A percentile compares a stretch with the other conserved stretches of the same genome.
Conservation (phyloP, 192 early-diverging fungal genomes). For the Rhizoclosmatium globosum region DNA sequence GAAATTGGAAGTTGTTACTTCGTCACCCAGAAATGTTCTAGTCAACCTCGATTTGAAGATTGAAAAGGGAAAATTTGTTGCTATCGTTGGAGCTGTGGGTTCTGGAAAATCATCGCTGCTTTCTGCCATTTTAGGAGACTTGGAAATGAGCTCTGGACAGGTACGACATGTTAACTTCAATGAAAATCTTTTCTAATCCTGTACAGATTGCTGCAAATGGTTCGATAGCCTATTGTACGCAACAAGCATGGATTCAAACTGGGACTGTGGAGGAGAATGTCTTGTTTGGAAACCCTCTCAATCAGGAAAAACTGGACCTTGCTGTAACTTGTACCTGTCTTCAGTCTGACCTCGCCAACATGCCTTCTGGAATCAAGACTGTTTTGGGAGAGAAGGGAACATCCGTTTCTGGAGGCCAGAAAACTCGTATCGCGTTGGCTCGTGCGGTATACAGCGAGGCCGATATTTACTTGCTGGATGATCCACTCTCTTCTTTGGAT, state of each 20-base stretch:
- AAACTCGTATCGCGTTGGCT: conserved; percentile 65
- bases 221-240: conserved; percentile 51
- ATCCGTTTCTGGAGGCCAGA: conserved; percentile 93
- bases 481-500: conserved; percentile 57
- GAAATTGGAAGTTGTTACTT: no score
- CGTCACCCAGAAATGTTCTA: no score
- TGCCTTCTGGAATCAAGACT: conserved; percentile 51
- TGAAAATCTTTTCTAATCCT: neutral
- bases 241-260: conserved; percentile 50
- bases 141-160: conserved; percentile 60
- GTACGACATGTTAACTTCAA: neutral
- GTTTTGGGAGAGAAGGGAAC: conserved; percentile 84
- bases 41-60: no score
- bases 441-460: conserved; percentile 47
- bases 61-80: conserved; percentile 66
- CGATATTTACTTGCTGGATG: conserved; percentile 55
- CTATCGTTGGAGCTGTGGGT: conserved; percentile 78
- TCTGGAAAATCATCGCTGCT: conserved; percentile 83
- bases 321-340: conserved; percentile 48
- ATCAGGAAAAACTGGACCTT: conserved; percentile 43
- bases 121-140: conserved; percentile 78
- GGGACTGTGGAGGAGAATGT: conserved; percentile 58
- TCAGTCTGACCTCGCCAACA: conserved; percentile 40
- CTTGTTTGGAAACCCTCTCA: conserved; percentile 46
- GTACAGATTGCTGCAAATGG: conserved; percentile 8